Percentiles rank a stretch among this genome's conserved stretches.
phyloP scores from a whole-genome alignment of 2,329 filamentous ascomycete species.

The Penicillium sp. region DNA sequence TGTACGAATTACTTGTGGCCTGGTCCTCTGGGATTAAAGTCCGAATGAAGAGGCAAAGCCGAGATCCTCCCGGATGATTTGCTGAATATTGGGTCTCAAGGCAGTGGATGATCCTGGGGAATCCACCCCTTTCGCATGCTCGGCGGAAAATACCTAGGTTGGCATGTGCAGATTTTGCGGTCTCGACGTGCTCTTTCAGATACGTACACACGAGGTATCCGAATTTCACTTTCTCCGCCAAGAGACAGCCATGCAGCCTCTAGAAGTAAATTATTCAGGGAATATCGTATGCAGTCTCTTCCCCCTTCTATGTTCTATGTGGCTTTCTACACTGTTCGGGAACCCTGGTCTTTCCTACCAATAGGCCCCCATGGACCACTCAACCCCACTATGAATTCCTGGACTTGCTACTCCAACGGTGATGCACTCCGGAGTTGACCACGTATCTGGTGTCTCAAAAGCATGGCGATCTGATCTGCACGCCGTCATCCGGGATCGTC shows the following conservation, averaged over 20 bases:
- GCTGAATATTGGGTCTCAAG: constrained; percentile 13
- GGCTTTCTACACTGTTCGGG: background rate
- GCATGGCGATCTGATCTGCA: constrained; percentile 29
- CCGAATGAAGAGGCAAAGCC: constrained; percentile 14
- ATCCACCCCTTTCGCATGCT: background rate
- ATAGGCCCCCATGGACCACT: constrained; percentile 4
- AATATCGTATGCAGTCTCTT: background rate
- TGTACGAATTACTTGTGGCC: background rate
- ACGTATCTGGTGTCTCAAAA: constrained; percentile 22
- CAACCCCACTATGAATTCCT: constrained; percentile 6
- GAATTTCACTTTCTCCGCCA: background rate
- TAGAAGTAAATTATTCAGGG: too few species aligned
- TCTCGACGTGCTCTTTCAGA: background rate
- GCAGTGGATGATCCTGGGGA: background rate
- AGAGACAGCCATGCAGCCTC: background rate
- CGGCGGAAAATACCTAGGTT: constrained; percentile 8
- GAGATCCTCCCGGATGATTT: constrained; percentile 12
- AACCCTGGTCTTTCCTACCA: constrained; percentile 12
- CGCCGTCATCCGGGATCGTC: constrained; percentile 25
- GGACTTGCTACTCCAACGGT: background rate
- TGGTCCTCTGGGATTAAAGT: background rate
- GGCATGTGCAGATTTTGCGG: constrained; percentile 14
- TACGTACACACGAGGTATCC: background rate
- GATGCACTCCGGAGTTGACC: constrained; percentile 17
- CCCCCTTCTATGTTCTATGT: background rate